These are phyloP conservation scores for Coelastrella sp. DNA, from an alignment of 139 green algal species.

Conservation along the genomic window DNA sequence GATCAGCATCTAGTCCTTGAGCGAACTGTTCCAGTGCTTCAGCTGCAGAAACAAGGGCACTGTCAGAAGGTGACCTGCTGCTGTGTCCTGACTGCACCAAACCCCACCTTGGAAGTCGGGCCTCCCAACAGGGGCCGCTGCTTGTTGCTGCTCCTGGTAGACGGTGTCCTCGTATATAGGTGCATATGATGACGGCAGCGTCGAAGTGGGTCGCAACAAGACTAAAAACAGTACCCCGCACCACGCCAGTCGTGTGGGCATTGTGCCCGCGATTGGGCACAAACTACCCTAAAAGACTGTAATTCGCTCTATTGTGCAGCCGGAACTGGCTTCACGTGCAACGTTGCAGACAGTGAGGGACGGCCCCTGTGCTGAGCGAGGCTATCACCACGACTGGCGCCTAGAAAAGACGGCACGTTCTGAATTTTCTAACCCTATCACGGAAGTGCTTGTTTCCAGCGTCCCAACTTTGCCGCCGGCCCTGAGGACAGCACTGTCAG, in stretches of 20 bases:
- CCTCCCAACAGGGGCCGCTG: neutral
- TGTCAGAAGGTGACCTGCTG: neutral
- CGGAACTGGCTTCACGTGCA: no score
- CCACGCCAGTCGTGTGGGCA: neutral
- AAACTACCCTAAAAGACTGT: no score
- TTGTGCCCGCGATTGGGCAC: neutral
- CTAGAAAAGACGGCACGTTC: no score
- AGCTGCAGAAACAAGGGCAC: neutral
- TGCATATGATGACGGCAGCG: neutral
- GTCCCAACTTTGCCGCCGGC: no score
- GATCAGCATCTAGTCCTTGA: neutral
- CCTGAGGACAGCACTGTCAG: no score
- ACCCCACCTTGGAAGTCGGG: slow-evolving; percentile 16
- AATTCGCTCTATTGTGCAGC: no score
- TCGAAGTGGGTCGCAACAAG: neutral
- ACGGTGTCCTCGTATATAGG: neutral
- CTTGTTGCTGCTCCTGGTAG: neutral
- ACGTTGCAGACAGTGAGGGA: no score
- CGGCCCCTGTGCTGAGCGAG: no score
- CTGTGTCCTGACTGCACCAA: neutral
- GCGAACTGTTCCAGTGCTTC: slow-evolving; percentile 4
- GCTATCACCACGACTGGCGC: no score
- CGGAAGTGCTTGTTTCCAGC: no score
- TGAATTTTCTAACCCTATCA: no score
- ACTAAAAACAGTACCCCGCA: neutral